These are phyloP conservation scores for Pisolithus albus DNA, from an alignment of 768 basidiomycete genomes.

Conservation along the genomic window DNA sequence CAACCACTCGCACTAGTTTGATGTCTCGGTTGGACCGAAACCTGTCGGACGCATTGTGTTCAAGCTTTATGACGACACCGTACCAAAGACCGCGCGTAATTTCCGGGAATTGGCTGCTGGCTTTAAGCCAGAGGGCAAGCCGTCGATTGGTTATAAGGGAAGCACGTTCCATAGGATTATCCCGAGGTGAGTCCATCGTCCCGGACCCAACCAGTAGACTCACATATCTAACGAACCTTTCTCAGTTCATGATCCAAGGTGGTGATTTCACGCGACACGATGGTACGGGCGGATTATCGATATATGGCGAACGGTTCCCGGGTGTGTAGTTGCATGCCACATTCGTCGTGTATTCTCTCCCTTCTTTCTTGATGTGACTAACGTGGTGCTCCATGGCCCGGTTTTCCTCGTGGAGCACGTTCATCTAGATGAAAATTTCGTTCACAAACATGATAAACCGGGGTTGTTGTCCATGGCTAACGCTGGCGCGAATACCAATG, in stretches of 20 bases:
- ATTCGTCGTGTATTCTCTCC: not conserved
- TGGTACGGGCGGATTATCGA: conserved; percentile 79
- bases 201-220: not conserved
- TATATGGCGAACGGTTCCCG: conserved; percentile 75
- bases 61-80: conserved; percentile 74
- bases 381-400: not conserved
- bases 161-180: conserved; percentile 71
- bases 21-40: conserved; percentile 52
- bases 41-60: conserved; percentile 71
- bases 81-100: conserved; percentile 76
- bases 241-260: conserved; percentile 77
- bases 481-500: conserved; percentile 75
- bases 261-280: conserved; percentile 77
- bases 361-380: not conserved
- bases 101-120: conserved; percentile 76
- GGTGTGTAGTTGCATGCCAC: conserved; percentile 35
- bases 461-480: conserved; percentile 84
- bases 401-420: not conserved
- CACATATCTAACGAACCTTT: not conserved
- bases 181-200: conserved; percentile 36
- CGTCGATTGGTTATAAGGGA: conserved; percentile 60
- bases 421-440: conserved; percentile 62
- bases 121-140: conserved; percentile 33
- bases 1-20: conserved; percentile 40
- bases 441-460: conserved; percentile 52